These are phyloP conservation scores for Fusarium torulosum DNA, from an alignment of 2,329 filamentous ascomycete genomes.

Conservation along the genomic window DNA sequence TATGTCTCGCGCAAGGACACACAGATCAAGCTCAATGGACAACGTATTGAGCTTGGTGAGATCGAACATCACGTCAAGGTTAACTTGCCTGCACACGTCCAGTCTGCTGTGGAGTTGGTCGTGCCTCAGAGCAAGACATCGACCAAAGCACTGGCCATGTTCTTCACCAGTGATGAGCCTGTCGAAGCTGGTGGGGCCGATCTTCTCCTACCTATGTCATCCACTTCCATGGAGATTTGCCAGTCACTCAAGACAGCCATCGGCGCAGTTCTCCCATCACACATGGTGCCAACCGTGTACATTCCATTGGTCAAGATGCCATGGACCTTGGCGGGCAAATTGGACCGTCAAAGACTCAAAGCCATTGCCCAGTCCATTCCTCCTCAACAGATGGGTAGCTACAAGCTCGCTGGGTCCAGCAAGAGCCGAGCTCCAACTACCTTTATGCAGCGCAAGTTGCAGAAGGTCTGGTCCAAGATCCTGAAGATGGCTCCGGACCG, in stretches of 20 bases:
- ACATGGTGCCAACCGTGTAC: constrained; percentile 60
- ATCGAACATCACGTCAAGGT: constrained; percentile 59
- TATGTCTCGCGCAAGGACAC: constrained; percentile 68
- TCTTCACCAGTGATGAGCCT: constrained; percentile 26
- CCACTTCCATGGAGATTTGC: neutral
- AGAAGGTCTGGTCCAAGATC: constrained; percentile 34
- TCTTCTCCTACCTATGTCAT: constrained; percentile 24
- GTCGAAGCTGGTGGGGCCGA: neutral
- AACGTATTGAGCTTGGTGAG: constrained; percentile 63
- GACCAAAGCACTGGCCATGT: constrained; percentile 37
- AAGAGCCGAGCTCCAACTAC: constrained; percentile 53
- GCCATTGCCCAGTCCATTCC: constrained; percentile 21
- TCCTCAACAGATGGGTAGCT: constrained; percentile 12
- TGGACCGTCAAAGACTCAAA: constrained; percentile 57
- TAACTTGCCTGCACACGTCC: constrained; percentile 56
- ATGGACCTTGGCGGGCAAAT: constrained; percentile 58
- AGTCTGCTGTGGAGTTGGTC: constrained; percentile 62
- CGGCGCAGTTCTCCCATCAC: constrained; percentile 35
- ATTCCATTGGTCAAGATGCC: constrained; percentile 58
- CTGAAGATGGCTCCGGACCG: neutral
- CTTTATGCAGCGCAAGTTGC: constrained; percentile 53
- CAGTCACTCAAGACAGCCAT: constrained; percentile 32
- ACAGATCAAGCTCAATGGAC: constrained; percentile 71
- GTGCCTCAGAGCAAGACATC: constrained; percentile 50
- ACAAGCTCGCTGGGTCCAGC: constrained; percentile 31